Evolutionary conservation across 225 moss, liverwort and hornwort genomes (phyloP).

Genomic region (Straminergon stramineum): DNA sequence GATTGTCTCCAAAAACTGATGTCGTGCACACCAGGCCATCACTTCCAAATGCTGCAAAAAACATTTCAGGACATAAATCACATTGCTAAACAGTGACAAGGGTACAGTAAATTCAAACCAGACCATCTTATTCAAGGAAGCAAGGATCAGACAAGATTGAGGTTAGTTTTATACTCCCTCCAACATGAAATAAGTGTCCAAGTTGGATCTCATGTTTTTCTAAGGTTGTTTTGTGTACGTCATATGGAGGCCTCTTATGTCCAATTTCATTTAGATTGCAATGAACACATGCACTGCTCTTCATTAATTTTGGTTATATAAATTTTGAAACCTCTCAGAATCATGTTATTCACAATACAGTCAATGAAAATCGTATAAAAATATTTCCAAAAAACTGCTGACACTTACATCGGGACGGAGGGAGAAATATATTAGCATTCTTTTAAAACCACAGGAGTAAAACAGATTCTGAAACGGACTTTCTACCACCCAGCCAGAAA

Average conservation of each 20-base stretch:
- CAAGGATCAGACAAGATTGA: neutral
- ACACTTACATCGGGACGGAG: neutral
- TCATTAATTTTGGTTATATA: neutral
- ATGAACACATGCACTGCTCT: neutral
- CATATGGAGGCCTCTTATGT: neutral
- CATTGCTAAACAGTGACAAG: neutral
- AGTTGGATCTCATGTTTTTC: neutral
- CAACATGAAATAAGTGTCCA: too few relatives aligned
- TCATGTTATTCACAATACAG: neutral
- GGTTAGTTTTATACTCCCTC: neutral
- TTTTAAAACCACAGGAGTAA: neutral
- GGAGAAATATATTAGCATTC: neutral
- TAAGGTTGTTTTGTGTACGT: neutral
- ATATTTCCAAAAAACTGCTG: neutral
- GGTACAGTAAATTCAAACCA: neutral
- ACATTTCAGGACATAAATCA: neutral
- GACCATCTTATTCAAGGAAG: neutral
- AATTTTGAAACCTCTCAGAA: neutral
- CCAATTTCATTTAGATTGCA: neutral
- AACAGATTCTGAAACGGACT: neutral
- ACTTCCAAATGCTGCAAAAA: conserved; percentile 85
- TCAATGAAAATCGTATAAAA: neutral
- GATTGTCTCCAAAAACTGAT: conserved; percentile 60
- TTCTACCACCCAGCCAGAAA: neutral
- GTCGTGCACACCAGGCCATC: conserved; percentile 91